A percentile compares a stretch with the other conserved stretches of the same genome.
Evolutionary conservation across 345 rosid genomes (phyloP).

Genomic region (Camelina neglecta): DNA sequence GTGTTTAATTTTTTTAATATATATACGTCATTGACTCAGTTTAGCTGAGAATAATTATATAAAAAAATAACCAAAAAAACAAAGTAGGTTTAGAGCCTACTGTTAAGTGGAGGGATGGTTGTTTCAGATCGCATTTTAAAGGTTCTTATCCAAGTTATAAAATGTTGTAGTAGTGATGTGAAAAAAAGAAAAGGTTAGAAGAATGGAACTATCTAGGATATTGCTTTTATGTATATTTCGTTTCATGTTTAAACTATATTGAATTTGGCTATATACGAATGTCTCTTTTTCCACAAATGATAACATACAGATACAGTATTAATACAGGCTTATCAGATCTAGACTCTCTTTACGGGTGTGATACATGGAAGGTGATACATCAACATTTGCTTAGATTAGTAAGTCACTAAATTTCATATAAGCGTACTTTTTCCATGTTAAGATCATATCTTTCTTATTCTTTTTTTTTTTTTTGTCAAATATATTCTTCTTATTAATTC

Average conservation of each 20-base stretch:
- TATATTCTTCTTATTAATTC: too few species aligned
- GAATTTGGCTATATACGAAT: background rate
- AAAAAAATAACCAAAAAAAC: background rate
- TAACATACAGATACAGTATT: background rate
- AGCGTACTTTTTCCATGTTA: background rate
- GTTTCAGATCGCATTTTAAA: conserved; percentile 11
- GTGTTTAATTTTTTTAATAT: background rate
- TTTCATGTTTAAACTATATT: background rate
- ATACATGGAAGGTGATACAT: background rate
- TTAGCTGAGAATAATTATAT: background rate
- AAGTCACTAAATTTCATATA: background rate
- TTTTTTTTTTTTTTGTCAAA: too few species aligned
- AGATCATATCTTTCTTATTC: background rate
- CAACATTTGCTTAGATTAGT: background rate
- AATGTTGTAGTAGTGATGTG: background rate
- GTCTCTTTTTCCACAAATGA: background rate
- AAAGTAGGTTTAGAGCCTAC: background rate
- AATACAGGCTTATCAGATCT: background rate
- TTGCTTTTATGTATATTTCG: background rate
- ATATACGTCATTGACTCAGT: background rate
- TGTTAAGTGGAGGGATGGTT: background rate
- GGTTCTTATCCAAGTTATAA: background rate
- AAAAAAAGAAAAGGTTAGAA: background rate
- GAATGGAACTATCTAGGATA: background rate
- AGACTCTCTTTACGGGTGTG: background rate